A percentile compares a stretch with the other conserved stretches of the same genome.
These are phyloP conservation scores for Xylaria polymorpha DNA, from an alignment of 2,329 filamentous ascomycete genomes.

Conservation along the genomic window DNA sequence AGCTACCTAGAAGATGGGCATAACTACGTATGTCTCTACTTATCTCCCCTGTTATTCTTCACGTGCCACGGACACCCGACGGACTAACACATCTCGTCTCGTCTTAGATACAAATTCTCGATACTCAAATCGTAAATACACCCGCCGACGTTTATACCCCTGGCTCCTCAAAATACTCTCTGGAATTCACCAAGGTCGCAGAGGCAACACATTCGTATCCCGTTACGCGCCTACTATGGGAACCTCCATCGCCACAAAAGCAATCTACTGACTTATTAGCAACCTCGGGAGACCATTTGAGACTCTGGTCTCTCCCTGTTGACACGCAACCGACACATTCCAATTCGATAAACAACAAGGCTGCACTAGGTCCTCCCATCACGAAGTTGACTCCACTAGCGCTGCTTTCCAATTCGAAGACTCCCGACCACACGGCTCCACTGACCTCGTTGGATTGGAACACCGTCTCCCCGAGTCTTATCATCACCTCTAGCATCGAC, in stretches of 20 bases:
- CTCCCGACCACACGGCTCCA: slow-evolving; percentile 95
- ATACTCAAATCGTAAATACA: slow-evolving; percentile 81
- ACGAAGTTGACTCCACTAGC: slow-evolving; percentile 92
- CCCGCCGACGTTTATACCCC: slow-evolving; percentile 75
- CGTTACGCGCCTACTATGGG: slow-evolving; percentile 94
- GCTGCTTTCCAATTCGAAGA: slow-evolving; percentile 96
- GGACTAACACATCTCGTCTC: slow-evolving; percentile 32
- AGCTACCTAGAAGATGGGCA: slow-evolving; percentile 98
- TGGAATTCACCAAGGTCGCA: slow-evolving; percentile 93
- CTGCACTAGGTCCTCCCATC: slow-evolving; percentile 67
- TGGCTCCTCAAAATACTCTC: slow-evolving; percentile 76
- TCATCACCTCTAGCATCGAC: slow-evolving; percentile 98
- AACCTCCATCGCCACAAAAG: slow-evolving; percentile 93
- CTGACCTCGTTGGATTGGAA: slow-evolving; percentile 99
- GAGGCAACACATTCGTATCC: slow-evolving; percentile 98
- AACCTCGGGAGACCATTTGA: slow-evolving; percentile 92
- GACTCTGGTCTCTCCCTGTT: slow-evolving; percentile 90
- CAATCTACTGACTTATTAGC: slow-evolving; percentile 94
- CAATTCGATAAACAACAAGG: slow-evolving; percentile 74
- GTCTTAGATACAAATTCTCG: slow-evolving; percentile 91
- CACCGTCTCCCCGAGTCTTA: slow-evolving; percentile 93
- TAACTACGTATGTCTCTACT: slow-evolving; percentile 79
- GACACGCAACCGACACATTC: slow-evolving; percentile 70
- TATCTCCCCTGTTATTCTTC: background rate
- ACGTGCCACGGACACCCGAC: background rate